Conservation (phyloP, 495 filamentous ascomycete genomes). For the Aspergillus diversus region DNA sequence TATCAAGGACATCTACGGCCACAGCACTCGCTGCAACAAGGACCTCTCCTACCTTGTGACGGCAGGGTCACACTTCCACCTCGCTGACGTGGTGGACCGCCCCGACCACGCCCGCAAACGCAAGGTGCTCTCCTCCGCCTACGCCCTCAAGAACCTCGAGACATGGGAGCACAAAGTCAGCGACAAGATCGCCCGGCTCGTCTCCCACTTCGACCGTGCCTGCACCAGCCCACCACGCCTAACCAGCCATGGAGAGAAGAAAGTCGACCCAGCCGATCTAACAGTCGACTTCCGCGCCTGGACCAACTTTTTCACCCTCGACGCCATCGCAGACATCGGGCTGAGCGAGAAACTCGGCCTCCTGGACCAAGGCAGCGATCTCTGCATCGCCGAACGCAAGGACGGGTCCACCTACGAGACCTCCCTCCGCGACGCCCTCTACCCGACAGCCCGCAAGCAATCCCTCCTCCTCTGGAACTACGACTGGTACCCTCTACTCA, state of each 20-base stretch:
- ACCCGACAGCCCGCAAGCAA: conserved; percentile 47
- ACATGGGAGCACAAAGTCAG: conserved; percentile 60
- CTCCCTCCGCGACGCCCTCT: conserved; percentile 49
- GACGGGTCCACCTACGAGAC: conserved; percentile 47
- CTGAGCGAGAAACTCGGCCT: conserved; percentile 56
- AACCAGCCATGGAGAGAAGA: conserved; percentile 24
- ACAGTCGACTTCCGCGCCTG: conserved; percentile 49
- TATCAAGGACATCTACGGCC: conserved; percentile 61
- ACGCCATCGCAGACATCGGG: conserved; percentile 58
- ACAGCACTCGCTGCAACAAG: conserved; percentile 54
- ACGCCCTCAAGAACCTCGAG: conserved; percentile 58
- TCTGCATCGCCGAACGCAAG: conserved; percentile 38
- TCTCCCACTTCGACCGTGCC: conserved; percentile 44
- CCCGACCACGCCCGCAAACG: conserved; percentile 53
- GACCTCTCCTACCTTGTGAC: conserved; percentile 47
- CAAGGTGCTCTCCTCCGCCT: conserved; percentile 55
- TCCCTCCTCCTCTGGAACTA: conserved; percentile 53
- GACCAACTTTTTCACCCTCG: conserved; percentile 50
- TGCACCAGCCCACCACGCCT: conserved; percentile 31
- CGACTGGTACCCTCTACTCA: conserved; percentile 43
- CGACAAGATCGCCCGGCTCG: conserved; percentile 50
- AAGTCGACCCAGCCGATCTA: conserved; percentile 24
- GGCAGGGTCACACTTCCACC: conserved; percentile 46
- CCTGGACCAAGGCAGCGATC: conserved; percentile 50
- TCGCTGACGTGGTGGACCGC: conserved; percentile 53